These are phyloP conservation scores for Oemleria cerasiformis DNA, from an alignment of 306 rosid species.

Conservation along the genomic window DNA sequence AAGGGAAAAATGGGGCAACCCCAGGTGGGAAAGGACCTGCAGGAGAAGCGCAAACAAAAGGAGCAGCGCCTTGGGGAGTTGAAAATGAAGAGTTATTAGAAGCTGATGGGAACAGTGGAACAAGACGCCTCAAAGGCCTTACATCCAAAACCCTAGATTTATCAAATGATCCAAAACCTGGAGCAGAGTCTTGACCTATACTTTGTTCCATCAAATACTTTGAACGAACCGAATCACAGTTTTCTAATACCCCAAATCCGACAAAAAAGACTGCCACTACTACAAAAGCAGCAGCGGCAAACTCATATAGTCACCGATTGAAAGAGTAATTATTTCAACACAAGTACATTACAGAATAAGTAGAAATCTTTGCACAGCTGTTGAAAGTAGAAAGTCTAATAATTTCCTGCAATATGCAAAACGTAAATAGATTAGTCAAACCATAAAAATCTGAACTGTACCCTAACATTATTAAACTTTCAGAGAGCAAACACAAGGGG, in stretches of 20 bases:
- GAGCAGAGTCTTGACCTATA: constrained; percentile 51
- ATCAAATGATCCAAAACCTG: constrained; percentile 58
- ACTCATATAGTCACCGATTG: background rate
- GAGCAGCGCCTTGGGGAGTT: constrained; percentile 71
- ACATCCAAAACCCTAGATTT: constrained; percentile 84
- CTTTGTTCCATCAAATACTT: constrained; percentile 58
- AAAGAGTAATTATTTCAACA: constrained; percentile 1
- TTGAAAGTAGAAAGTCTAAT: constrained; percentile 21
- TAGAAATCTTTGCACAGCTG: background rate
- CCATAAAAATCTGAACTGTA: background rate
- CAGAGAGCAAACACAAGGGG: background rate
- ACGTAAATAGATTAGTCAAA: constrained; percentile 17
- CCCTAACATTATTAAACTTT: background rate
- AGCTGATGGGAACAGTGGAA: constrained; percentile 75
- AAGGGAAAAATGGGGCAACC: constrained; percentile 70
- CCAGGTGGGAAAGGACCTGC: constrained; percentile 89
- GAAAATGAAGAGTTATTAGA: constrained; percentile 53
- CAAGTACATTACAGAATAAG: constrained; percentile 10
- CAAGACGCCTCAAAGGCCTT: constrained; percentile 75
- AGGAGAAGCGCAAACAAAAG: constrained; percentile 83
- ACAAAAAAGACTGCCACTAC: background rate
- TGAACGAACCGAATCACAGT: constrained; percentile 21
- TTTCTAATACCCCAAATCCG: background rate
- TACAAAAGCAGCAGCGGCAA: background rate
- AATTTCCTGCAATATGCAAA: constrained; percentile 50